Conservation (phyloP, 306 rosid genomes). For the Rubus idaeus region DNA sequence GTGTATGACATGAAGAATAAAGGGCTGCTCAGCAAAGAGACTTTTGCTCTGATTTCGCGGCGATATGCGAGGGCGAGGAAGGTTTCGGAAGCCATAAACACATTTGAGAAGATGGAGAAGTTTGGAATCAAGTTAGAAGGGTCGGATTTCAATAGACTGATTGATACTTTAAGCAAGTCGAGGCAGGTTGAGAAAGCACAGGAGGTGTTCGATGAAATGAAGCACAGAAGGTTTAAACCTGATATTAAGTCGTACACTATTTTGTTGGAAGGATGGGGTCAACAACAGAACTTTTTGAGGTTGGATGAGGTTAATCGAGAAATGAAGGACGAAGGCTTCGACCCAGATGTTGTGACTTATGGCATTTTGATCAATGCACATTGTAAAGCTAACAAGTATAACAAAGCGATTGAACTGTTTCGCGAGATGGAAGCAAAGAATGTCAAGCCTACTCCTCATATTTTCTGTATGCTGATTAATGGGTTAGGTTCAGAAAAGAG, state of each 20-base stretch:
- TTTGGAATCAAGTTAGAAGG: conserved; percentile 57
- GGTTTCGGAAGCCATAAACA: conserved; percentile 52
- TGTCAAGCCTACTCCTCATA: conserved; percentile 64
- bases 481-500: conserved; percentile 80
- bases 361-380: conserved; percentile 73
- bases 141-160: conserved; percentile 62
- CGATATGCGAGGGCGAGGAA: conserved; percentile 66
- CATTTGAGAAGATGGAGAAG: conserved; percentile 68
- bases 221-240: conserved; percentile 48
- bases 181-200: conserved; percentile 62
- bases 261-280: conserved; percentile 88
- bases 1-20: conserved; percentile 64
- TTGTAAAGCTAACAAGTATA: conserved; percentile 60
- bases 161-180: conserved; percentile 68
- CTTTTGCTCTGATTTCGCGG: conserved; percentile 61
- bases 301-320: conserved; percentile 74
- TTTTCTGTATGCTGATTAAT: conserved; percentile 72
- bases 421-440: conserved; percentile 53
- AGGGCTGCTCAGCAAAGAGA: conserved; percentile 52
- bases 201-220: conserved; percentile 78
- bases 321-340: conserved; percentile 65
- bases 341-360: conserved; percentile 73
- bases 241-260: conserved; percentile 74
- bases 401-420: conserved; percentile 62
- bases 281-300: conserved; percentile 56